phyloP scores from a whole-genome alignment of 2,329 filamentous ascomycete genomes.

The Diplocarpon mali region DNA sequence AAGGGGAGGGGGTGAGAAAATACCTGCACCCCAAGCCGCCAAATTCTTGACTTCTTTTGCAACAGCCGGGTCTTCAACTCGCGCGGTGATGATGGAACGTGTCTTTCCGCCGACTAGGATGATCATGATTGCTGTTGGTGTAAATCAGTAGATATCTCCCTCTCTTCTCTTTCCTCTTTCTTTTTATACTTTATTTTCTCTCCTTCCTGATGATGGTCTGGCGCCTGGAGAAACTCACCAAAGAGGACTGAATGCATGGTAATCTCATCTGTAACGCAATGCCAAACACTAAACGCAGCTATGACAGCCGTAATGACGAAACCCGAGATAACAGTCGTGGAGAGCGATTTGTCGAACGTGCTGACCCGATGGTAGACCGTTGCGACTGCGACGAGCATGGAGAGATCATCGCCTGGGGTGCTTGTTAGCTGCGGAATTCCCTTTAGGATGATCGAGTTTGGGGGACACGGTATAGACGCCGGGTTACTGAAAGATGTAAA shows the following conservation, averaged over 20 bases:
- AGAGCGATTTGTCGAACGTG: slow-evolving; percentile 35
- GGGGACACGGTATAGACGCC: no score
- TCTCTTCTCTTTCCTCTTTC: no score
- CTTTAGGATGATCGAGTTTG: not conserved
- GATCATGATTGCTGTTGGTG: slow-evolving; percentile 14
- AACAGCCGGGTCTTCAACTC: slow-evolving; percentile 18
- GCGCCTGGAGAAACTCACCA: slow-evolving; percentile 5
- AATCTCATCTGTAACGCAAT: slow-evolving; percentile 22
- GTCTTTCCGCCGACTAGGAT: slow-evolving; percentile 19
- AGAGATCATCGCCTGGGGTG: slow-evolving; percentile 38
- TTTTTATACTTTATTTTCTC: not conserved
- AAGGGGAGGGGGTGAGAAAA: not conserved
- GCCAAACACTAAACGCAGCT: slow-evolving; percentile 32
- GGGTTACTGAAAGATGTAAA: no score
- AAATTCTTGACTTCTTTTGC: slow-evolving; percentile 19
- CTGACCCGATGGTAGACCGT: slow-evolving; percentile 39
- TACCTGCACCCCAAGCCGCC: slow-evolving; percentile 20
- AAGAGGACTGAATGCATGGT: slow-evolving; percentile 21
- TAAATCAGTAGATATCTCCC: not conserved
- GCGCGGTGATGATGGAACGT: slow-evolving; percentile 19
- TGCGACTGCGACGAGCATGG: slow-evolving; percentile 43
- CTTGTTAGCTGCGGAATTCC: not conserved
- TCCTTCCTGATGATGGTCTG: no score
- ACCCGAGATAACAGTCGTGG: slow-evolving; percentile 36
- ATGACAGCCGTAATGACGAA: slow-evolving; percentile 32